A percentile compares a stretch with the other conserved stretches of the same genome.
Conservation (phyloP, 148 eudicot species). For the Vaccinium macrocarpon region DNA sequence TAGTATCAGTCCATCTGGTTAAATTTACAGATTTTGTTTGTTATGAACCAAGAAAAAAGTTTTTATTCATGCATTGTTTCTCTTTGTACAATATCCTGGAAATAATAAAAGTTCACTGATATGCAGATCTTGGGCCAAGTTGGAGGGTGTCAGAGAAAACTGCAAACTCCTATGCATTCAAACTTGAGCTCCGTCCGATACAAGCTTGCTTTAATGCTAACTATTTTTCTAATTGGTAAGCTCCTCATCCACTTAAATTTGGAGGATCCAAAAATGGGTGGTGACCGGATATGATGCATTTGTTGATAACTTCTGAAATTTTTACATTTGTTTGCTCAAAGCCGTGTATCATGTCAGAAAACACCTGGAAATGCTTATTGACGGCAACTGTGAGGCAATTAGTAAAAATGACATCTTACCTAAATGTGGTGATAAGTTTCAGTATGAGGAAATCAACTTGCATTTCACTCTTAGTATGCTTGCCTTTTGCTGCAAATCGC, state of each 20-base stretch:
- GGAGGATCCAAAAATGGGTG: neutral
- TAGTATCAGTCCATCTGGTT: neutral
- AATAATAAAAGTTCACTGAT: neutral
- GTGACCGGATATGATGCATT: neutral
- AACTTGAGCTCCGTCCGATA: slow-evolving; percentile 49
- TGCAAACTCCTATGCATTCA: slow-evolving; percentile 33
- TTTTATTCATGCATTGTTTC: neutral
- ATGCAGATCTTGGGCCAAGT: slow-evolving; percentile 51
- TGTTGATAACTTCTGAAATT: neutral
- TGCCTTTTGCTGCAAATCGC: neutral
- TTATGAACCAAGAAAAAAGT: neutral
- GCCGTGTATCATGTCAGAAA: neutral
- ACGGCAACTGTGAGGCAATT: neutral
- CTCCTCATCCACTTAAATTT: slow-evolving; percentile 10
- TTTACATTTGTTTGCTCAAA: neutral
- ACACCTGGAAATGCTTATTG: neutral
- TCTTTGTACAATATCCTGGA: slow-evolving; percentile 12
- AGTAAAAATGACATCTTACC: neutral
- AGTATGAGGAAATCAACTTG: neutral
- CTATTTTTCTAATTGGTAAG: slow-evolving; percentile 71
- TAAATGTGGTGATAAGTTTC: neutral
- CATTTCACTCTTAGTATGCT: slow-evolving; percentile 5
- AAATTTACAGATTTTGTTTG: neutral
- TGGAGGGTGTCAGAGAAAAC: slow-evolving; percentile 40
- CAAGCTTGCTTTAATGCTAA: slow-evolving; percentile 55